Percentiles rank a stretch among this genome's conserved stretches.
These are phyloP conservation scores for Pythium brachiatum DNA, from an alignment of 352 stramenopile species.

Conservation along the genomic window DNA sequence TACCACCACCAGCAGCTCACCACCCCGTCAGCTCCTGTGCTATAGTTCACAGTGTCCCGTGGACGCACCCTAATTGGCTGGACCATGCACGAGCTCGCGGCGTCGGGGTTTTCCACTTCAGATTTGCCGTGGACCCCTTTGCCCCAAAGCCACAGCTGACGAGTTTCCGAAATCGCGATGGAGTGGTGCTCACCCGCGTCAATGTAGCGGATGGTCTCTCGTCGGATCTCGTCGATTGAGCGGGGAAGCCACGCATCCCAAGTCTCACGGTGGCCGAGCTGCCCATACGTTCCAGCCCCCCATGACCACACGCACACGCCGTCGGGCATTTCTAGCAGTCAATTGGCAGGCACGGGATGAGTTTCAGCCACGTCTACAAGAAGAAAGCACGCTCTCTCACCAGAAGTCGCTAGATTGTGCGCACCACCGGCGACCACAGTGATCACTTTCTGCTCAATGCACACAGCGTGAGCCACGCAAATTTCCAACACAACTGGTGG, in stretches of 20 bases:
- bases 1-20: background rate
- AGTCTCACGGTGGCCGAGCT: slow-evolving; percentile 76
- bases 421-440: slow-evolving; percentile 45
- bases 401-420: slow-evolving; percentile 68
- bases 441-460: slow-evolving; percentile 64
- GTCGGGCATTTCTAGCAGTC: slow-evolving; percentile 42
- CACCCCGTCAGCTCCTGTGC: background rate
- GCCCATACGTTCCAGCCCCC: slow-evolving; percentile 56
- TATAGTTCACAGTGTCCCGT: background rate
- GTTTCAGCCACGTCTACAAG: background rate
- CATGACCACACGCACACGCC: slow-evolving; percentile 73
- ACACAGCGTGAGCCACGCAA: background rate
- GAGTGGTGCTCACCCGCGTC: slow-evolving; percentile 70
- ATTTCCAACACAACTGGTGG: background rate
- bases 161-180: slow-evolving; percentile 57
- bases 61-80: slow-evolving; percentile 43
- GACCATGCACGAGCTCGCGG: slow-evolving; percentile 48
- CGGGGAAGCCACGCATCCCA: slow-evolving; percentile 61
- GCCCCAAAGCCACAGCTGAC: slow-evolving; percentile 73
- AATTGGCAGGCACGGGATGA: background rate
- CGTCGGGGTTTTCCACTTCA: slow-evolving; percentile 37
- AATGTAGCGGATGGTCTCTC: slow-evolving; percentile 55
- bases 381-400: slow-evolving; percentile 23
- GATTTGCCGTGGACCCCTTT: slow-evolving; percentile 61
- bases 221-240: slow-evolving; percentile 65